Conservation (phyloP, 2,329 filamentous ascomycete species). For the Colletotrichum eleusines region DNA sequence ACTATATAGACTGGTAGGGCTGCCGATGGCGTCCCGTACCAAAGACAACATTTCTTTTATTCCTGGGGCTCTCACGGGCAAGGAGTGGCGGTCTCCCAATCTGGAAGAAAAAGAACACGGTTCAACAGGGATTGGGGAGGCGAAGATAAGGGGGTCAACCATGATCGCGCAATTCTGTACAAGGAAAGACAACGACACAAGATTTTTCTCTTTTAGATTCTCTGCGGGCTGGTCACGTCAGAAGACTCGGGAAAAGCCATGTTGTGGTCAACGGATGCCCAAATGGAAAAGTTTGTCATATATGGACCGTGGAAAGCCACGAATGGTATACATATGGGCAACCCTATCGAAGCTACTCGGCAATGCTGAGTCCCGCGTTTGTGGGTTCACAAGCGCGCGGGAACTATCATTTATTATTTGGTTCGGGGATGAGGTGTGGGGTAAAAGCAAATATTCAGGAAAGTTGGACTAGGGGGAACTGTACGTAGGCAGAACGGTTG, state of each 20-base stretch:
- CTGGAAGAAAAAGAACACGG: slow-evolving; percentile 33
- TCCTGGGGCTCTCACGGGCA: slow-evolving; percentile 38
- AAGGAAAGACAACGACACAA: slow-evolving; percentile 30
- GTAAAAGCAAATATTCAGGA: slow-evolving; percentile 25
- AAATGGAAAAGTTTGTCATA: slow-evolving; percentile 39
- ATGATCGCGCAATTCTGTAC: slow-evolving; percentile 27
- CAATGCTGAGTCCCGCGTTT: slow-evolving; percentile 23
- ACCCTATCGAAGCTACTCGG: slow-evolving; percentile 30
- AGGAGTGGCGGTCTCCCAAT: slow-evolving; percentile 38
- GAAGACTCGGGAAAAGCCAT: slow-evolving; percentile 36
- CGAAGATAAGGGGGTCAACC: slow-evolving; percentile 18
- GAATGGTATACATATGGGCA: slow-evolving; percentile 39
- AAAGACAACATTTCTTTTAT: slow-evolving; percentile 41
- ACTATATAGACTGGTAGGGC: slow-evolving; percentile 43
- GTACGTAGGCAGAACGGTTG: slow-evolving; percentile 27
- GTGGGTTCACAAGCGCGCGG: slow-evolving; percentile 15
- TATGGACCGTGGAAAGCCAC: slow-evolving; percentile 22
- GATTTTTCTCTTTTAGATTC: slow-evolving; percentile 34
- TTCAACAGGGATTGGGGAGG: slow-evolving; percentile 33
- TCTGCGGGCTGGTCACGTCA: slow-evolving; percentile 42
- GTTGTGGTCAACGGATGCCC: slow-evolving; percentile 31
- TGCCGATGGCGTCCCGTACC: slow-evolving; percentile 21
- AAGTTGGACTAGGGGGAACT: neutral
- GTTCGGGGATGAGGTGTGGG: slow-evolving; percentile 23
- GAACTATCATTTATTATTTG: slow-evolving; percentile 20